phyloP scores from a whole-genome alignment of 352 stramenopile genomes.

The Phytophthora hibernalis region DNA sequence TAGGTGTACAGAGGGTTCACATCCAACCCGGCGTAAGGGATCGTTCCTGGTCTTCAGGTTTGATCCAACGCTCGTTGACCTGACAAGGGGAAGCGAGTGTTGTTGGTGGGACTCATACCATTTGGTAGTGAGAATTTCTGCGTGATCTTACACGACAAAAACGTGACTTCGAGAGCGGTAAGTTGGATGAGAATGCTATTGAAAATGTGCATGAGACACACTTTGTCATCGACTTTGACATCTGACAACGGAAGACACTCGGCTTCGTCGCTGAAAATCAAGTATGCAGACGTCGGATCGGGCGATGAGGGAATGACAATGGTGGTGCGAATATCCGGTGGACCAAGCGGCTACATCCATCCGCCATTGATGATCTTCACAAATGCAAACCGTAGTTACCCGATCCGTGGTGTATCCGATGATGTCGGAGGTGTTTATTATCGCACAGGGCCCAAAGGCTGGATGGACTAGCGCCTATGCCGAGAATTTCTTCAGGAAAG shows the following conservation, averaged over 20 bases:
- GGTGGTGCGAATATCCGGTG: slow-evolving; percentile 4
- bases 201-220: slow-evolving; percentile 5
- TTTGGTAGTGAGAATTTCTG: too few species aligned
- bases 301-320: slow-evolving; percentile 3
- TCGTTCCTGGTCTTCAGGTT: too few species aligned
- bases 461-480: slow-evolving; percentile 2
- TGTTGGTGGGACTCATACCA: too few species aligned
- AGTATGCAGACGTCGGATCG: slow-evolving; percentile 1
- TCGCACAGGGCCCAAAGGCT: slow-evolving; percentile 15
- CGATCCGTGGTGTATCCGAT: slow-evolving; percentile 8
- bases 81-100: too few species aligned
- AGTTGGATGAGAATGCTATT: slow-evolving; percentile 25
- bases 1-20: too few species aligned
- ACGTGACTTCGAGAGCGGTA: slow-evolving; percentile 15
- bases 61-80: too few species aligned
- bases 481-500: neutral
- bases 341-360: slow-evolving; percentile 3
- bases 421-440: slow-evolving; percentile 3
- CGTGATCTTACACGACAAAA: too few species aligned
- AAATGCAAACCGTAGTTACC: neutral
- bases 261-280: neutral
- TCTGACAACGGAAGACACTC: neutral
- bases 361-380: slow-evolving; percentile 18
- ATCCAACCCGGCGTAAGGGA: too few species aligned
- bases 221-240: slow-evolving; percentile 7